Conservation (phyloP, 352 stramenopile species). For the Globisporangium ultimum region DNA sequence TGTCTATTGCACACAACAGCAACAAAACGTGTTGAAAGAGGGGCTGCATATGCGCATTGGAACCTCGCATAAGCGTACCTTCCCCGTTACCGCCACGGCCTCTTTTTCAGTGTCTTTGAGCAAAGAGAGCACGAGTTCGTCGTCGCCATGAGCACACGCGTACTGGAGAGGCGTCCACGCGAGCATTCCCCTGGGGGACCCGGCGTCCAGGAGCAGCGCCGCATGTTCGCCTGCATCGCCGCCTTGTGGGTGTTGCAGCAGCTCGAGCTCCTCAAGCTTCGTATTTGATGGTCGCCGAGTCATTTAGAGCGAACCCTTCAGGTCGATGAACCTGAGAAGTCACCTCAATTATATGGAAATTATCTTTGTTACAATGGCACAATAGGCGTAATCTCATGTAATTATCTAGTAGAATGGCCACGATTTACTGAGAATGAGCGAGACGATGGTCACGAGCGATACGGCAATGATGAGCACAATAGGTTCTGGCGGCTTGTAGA, state of each 20-base stretch:
- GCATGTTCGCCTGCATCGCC: conserved; percentile 6
- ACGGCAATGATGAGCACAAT: conserved; percentile 54
- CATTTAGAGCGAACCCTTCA: background rate
- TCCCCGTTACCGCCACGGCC: conserved; percentile 4
- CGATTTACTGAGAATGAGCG: conserved; percentile 70
- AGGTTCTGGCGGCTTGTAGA: conserved; percentile 68
- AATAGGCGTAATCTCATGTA: background rate
- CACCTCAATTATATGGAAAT: too few relatives aligned
- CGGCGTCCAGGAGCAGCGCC: conserved; percentile 37
- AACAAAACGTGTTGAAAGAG: background rate
- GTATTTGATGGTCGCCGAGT: conserved; percentile 5
- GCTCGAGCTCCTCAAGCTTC: conserved; percentile 36
- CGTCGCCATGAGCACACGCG: conserved; percentile 67
- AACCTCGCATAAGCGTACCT: background rate
- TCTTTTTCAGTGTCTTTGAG: conserved; percentile 17
- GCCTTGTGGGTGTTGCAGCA: conserved; percentile 19
- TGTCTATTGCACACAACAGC: conserved; percentile 25
- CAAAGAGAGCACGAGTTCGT: conserved; percentile 33
- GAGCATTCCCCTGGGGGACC: conserved; percentile 48
- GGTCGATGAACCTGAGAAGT: background rate
- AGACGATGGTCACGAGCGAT: conserved; percentile 52
- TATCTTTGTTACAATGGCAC: background rate
- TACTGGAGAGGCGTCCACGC: conserved; percentile 77
- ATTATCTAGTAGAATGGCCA: conserved; percentile 69
- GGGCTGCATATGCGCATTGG: background rate